These are phyloP conservation scores for Rubia yunnanensis DNA, from an alignment of 257 asterid species.

Conservation along the genomic window DNA sequence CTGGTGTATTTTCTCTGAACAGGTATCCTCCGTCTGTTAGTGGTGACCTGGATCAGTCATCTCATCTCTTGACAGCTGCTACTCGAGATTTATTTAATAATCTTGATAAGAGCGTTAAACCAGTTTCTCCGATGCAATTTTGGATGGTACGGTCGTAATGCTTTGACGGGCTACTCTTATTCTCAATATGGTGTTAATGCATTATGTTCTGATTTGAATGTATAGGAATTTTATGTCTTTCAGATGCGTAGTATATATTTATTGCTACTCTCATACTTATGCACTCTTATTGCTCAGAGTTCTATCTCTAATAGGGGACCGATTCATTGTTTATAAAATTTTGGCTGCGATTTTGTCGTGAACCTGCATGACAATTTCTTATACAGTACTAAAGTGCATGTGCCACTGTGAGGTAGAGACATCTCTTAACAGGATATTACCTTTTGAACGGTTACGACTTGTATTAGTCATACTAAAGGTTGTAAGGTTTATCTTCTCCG, in stretches of 20 bases:
- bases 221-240: neutral
- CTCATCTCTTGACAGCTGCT: slow-evolving; percentile 81
- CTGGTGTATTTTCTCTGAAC: slow-evolving; percentile 20
- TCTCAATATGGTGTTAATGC: neutral
- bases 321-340: neutral
- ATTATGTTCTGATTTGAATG: neutral
- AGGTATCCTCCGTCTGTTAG: slow-evolving; percentile 70
- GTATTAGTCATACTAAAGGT: neutral
- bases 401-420: neutral
- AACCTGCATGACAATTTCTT: no score
- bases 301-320: neutral
- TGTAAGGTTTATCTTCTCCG: neutral
- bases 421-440: neutral
- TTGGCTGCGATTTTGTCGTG: neutral
- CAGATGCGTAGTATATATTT: no score
- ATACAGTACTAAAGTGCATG: neutral
- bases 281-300: neutral
- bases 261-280: neutral
- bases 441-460: neutral
- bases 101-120: slow-evolving; percentile 81
- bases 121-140: slow-evolving; percentile 92
- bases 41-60: slow-evolving; percentile 65
- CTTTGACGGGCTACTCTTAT: neutral
- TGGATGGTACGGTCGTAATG: slow-evolving; percentile 52
- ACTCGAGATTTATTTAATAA: slow-evolving; percentile 80